phyloP scores from a whole-genome alignment of 164 flowering plant species.

The Amborella trichopoda region DNA sequence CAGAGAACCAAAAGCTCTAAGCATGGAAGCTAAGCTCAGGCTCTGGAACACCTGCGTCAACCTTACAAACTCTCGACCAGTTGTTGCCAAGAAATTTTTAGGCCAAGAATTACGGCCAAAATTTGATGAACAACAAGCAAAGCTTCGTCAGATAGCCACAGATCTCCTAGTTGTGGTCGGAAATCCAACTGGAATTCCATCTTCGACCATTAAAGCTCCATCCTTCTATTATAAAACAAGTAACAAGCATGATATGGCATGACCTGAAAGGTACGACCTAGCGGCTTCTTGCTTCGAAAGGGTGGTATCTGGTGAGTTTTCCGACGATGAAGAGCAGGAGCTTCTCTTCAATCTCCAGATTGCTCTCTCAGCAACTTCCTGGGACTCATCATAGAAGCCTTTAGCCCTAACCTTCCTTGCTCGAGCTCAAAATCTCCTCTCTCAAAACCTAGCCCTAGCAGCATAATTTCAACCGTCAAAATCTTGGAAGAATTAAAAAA shows the following conservation, averaged over 20 bases:
- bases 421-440: slow-evolving; percentile 48
- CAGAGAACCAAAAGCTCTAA: slow-evolving; percentile 55
- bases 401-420: slow-evolving; percentile 48
- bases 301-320: slow-evolving; percentile 23
- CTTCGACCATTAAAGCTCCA: slow-evolving; percentile 56
- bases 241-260: slow-evolving; percentile 70
- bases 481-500: no score
- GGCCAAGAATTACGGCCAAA: background rate
- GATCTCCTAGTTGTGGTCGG: slow-evolving; percentile 53
- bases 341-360: slow-evolving; percentile 33
- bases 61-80: slow-evolving; percentile 60
- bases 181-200: slow-evolving; percentile 57
- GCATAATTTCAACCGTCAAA: no score
- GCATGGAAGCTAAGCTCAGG: slow-evolving; percentile 89
- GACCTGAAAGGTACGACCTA: slow-evolving; percentile 43
- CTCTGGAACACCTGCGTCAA: slow-evolving; percentile 97
- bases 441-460: slow-evolving; percentile 39
- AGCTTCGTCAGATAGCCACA: slow-evolving; percentile 69
- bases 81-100: slow-evolving; percentile 10
- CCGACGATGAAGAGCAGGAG: slow-evolving; percentile 35
- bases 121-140: slow-evolving; percentile 28
- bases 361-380: slow-evolving; percentile 38
- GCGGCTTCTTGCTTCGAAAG: slow-evolving; percentile 71
- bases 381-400: slow-evolving; percentile 60
- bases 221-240: slow-evolving; percentile 68